Base-by-base conservation (phyloP, 805 yeast genomes). In the Maudiozyma bulderi region DNA sequence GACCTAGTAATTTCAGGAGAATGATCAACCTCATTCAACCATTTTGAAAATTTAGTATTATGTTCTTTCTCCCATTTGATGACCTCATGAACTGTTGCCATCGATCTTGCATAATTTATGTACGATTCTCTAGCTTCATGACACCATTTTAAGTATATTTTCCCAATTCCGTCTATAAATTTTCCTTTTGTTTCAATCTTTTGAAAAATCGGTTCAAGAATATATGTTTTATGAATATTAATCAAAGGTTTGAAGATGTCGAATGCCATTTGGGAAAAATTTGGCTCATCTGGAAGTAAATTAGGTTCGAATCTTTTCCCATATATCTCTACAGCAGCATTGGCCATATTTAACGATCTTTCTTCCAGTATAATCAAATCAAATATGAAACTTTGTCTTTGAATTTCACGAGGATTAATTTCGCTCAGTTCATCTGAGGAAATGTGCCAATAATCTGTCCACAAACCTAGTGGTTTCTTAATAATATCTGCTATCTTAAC, bases 321-420 rank as follows among this genome's bases (percentile, higher is more conserved):
- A 52, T 76, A 80, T 7, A 77, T 75, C 35, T 76, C 77, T 3
- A 84, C 70, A 47, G 86, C 82, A 3, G 83, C 78, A 52, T 74
- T 73, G 2, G 89, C 82, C 58, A 86, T 75, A 45, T 77, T 80
- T 28, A 86, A 74, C 47, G 83, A 84, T 14, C 79, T 74, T 56
- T 83, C 86, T 54, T 86, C 95, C 44, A 80, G 76, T 49, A 80
- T 72, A 31, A 87, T 77, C 44, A 86, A 67, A 60, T 87, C 95
- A 65, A 84, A 88, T 4, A 86, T 75, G 50, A 82, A 80, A 49
- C 86, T 82, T 61, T 87, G 95, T 37, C 80, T 73, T 57, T 78
- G 79, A n/a, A 80, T 71, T 48, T 79, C 77, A 9, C 65, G 62
- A 9, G 74, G 73, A 47, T 74, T 80, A 7, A 78, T 66, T n/a